Evolutionary conservation across 352 stramenopile species (phyloP).

Genomic region (Aphanomyces astaci): DNA sequence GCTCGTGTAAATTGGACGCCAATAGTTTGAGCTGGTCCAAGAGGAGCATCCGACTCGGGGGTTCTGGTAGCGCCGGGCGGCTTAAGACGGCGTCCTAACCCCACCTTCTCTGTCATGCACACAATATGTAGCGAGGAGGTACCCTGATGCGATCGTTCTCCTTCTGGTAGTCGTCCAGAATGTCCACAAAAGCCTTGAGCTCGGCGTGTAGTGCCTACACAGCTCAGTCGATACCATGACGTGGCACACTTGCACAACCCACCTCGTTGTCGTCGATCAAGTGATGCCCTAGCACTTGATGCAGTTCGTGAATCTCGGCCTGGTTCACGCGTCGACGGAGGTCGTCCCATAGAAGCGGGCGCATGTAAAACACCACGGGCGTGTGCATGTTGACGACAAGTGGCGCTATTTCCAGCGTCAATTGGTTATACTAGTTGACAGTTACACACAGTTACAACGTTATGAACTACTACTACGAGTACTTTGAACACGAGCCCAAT

Average conservation of each 20-base stretch:
- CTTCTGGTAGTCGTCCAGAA: constrained; percentile 70
- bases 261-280: constrained; percentile 66
- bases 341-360: constrained; percentile 70
- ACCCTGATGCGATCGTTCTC: constrained; percentile 72
- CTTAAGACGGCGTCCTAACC: constrained; percentile 47
- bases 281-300: constrained; percentile 45
- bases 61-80: constrained; percentile 46
- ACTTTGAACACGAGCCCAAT: too few relatives aligned
- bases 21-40: constrained; percentile 70
- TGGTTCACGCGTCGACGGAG: constrained; percentile 39
- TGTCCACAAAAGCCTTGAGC: constrained; percentile 53
- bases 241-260: background rate
- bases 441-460: background rate
- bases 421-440: background rate
- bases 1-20: constrained; percentile 34
- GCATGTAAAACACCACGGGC: constrained; percentile 58
- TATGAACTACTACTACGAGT: too few relatives aligned
- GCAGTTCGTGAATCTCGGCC: constrained; percentile 58
- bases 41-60: constrained; percentile 50
- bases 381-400: too few relatives aligned
- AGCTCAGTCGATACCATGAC: background rate
- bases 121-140: constrained; percentile 7
- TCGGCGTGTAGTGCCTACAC: constrained; percentile 47
- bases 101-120: background rate
- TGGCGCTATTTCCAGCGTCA: background rate